Conservation (phyloP, 352 stramenopile genomes). For the Globisporangium acanthophoron region DNA sequence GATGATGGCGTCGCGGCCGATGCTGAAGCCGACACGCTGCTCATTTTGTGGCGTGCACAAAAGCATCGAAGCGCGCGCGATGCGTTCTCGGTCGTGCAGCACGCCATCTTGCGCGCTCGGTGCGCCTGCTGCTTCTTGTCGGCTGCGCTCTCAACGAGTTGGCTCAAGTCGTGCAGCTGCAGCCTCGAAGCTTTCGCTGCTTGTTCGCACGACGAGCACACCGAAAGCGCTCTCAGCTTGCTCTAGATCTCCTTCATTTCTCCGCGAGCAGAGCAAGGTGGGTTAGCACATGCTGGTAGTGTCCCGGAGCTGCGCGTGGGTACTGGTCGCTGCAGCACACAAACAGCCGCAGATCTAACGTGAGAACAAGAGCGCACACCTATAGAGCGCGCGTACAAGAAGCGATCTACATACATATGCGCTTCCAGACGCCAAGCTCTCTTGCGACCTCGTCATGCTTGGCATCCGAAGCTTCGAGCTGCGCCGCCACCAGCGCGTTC, state of each 20-base stretch:
- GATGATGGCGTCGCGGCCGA: neutral
- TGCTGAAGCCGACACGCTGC: neutral
- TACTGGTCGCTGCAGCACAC: slow-evolving; percentile 4
- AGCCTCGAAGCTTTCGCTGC: neutral
- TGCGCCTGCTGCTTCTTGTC: neutral
- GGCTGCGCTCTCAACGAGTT: neutral
- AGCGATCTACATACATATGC: slow-evolving; percentile 25
- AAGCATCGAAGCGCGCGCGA: slow-evolving; percentile 9
- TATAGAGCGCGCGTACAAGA: neutral
- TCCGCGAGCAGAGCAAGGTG: no score
- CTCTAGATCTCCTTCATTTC: slow-evolving; percentile 3
- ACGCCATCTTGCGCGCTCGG: slow-evolving; percentile 2
- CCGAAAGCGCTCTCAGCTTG: slow-evolving; percentile 1
- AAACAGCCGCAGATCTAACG: neutral
- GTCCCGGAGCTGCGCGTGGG: slow-evolving; percentile 6
- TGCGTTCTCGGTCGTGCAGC: slow-evolving; percentile 1
- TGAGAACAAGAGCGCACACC: neutral
- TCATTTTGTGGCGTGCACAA: slow-evolving; percentile 9
- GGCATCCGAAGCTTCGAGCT: slow-evolving; percentile 17
- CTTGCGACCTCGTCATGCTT: slow-evolving; percentile 18
- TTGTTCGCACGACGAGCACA: slow-evolving; percentile 1
- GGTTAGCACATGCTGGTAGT: neutral
- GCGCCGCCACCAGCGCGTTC: slow-evolving; percentile 13
- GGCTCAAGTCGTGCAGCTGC: neutral
- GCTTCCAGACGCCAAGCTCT: slow-evolving; percentile 25